Conservation (phyloP, 306 rosid genomes). For the Corylus avellana region DNA sequence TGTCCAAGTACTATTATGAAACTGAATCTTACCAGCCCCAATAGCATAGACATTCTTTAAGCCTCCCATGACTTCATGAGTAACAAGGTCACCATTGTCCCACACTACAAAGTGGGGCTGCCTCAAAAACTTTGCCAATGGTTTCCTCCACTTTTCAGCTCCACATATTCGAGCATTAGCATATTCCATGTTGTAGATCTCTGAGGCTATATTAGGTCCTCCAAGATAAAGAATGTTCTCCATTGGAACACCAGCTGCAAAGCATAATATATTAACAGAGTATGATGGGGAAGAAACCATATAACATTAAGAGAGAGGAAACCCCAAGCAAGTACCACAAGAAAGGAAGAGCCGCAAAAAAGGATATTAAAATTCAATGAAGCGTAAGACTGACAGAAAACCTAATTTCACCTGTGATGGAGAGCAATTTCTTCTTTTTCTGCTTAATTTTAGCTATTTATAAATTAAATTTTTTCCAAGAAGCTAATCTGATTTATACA, state of each 20-base stretch:
- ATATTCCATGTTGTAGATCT: conserved; percentile 88
- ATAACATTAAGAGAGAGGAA: neutral
- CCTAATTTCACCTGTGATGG: neutral
- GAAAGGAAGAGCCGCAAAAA: conserved; percentile 6
- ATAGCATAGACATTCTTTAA: conserved; percentile 95
- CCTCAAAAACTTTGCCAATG: conserved; percentile 84
- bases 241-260: conserved; percentile 79
- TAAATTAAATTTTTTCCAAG: neutral
- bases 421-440: neutral
- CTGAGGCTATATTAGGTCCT: conserved; percentile 96
- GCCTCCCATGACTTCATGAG: conserved; percentile 99
- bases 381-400: neutral
- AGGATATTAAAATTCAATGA: conserved; percentile 16
- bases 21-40: conserved; percentile 78
- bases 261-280: conserved; percentile 12
- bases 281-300: neutral
- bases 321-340: conserved; percentile 11
- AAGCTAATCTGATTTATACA: too few species aligned
- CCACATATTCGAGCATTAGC: conserved; percentile 98
- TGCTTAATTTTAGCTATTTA: neutral
- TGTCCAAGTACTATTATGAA: conserved; percentile 16
- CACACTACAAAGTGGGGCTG: conserved; percentile 91
- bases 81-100: conserved; percentile 96
- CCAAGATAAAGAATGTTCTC: conserved; percentile 95
- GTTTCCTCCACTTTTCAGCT: conserved; percentile 89